A percentile compares a stretch with the other conserved stretches of the same genome.
These are phyloP conservation scores for Aspergillus nanangensis DNA, from an alignment of 495 filamentous ascomycete species.

Conservation along the genomic window DNA sequence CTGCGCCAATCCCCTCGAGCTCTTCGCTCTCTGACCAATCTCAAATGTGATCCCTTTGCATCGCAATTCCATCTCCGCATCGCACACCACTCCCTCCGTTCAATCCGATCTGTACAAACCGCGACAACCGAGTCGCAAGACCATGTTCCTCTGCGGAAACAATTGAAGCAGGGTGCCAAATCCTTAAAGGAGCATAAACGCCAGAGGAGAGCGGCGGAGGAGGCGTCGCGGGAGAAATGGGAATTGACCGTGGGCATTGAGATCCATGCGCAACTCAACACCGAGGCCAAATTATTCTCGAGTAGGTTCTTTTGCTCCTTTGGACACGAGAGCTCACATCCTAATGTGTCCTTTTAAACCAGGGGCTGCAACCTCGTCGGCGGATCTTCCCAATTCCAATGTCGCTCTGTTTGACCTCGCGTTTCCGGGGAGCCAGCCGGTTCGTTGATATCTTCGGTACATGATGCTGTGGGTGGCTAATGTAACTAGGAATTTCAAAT, in stretches of 20 bases:
- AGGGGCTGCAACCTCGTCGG: slow-evolving; percentile 64
- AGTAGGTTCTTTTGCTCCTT: slow-evolving; percentile 24
- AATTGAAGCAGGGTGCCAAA: slow-evolving; percentile 70
- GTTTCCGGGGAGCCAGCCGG: slow-evolving; percentile 81
- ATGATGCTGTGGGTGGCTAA: neutral
- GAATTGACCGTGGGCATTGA: slow-evolving; percentile 93
- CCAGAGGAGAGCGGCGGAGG: slow-evolving; percentile 32
- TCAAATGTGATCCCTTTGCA: too few relatives aligned
- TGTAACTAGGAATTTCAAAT: slow-evolving; percentile 61
- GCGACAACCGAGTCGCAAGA: slow-evolving; percentile 19
- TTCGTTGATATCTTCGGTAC: slow-evolving; percentile 31
- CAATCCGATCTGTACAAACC: slow-evolving; percentile 21
- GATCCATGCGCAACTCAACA: slow-evolving; percentile 95
- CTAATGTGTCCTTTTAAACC: slow-evolving; percentile 2
- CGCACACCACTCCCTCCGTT: slow-evolving; percentile 11
- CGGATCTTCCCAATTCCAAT: slow-evolving; percentile 72
- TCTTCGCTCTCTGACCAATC: slow-evolving; percentile 22
- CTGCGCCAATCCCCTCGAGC: slow-evolving; percentile 24
- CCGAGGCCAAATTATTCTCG: slow-evolving; percentile 79
- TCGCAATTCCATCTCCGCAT: slow-evolving; percentile 5
- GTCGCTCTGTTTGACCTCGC: slow-evolving; percentile 87
- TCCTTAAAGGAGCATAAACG: slow-evolving; percentile 33
- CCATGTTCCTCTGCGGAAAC: slow-evolving; percentile 61
- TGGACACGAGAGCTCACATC: neutral
- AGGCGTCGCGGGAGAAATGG: slow-evolving; percentile 53